phyloP scores from a whole-genome alignment of 257 asterid genomes.

The Lantana camara region DNA sequence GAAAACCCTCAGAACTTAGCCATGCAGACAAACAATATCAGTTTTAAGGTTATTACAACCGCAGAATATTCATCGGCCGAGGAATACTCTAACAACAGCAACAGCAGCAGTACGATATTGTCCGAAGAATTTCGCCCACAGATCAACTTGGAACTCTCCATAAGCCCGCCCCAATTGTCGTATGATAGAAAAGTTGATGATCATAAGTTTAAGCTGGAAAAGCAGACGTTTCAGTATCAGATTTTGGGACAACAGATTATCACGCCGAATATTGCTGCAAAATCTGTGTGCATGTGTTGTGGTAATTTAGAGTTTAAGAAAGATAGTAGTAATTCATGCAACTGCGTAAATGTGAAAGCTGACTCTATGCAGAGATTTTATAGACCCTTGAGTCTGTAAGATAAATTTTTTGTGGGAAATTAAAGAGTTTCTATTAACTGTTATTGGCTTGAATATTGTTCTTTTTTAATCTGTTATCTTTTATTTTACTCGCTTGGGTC shows the following conservation, averaged over 20 bases:
- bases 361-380: constrained; percentile 27
- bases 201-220: constrained; percentile 17
- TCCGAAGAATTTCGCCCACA: constrained; percentile 28
- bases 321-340: constrained; percentile 21
- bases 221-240: constrained; percentile 12
- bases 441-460: not conserved
- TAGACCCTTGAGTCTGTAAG: constrained; percentile 34
- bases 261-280: not conserved
- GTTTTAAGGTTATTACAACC: constrained; percentile 2
- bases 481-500: no score
- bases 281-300: constrained; percentile 35
- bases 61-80: constrained; percentile 2
- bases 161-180: constrained; percentile 30
- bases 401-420: not conserved
- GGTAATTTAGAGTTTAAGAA: constrained; percentile 31
- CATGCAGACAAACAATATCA: constrained; percentile 18
- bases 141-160: constrained; percentile 47
- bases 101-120: constrained; percentile 27
- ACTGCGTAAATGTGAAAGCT: constrained; percentile 23
- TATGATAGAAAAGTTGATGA: not conserved
- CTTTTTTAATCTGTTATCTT: no score
- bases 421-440: no score
- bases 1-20: not conserved
- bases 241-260: not conserved
- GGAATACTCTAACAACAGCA: constrained; percentile 24